Base-by-base conservation (phyloP, 805 yeast species). In the Wickerhamomyces rabaulensis region DNA sequence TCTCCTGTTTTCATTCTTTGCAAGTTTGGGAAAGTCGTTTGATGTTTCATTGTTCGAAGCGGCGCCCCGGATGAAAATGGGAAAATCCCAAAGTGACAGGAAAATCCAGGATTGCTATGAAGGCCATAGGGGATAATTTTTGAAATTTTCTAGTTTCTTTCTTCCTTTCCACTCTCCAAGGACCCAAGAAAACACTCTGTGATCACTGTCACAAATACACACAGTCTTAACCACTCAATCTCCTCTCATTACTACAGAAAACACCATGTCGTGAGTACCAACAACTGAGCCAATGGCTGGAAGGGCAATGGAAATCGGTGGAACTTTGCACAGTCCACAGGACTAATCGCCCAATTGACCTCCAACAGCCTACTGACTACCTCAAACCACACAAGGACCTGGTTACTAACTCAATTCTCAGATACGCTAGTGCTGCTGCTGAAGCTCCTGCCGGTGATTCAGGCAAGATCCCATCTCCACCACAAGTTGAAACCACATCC, bases 351-450 rank as follows among this genome's bases (percentile, higher is more conserved):
- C 13, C 31, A 13, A 27, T 27, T 27, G n/a, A 4, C 15, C n/a
- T 27, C n/a, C 3, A 27, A 13, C 31, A 27, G n/a, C 7, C 13
- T 27, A 6, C 6, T 13, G 4, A 5, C 31, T 13, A 7, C 31
- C n/a, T 27, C 13, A 4, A 3, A 33, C 17, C 35, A 8, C 17
- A 33, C 16, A 33, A 10, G 17, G 20, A 8, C 8, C 13, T 8
- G 20, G 4, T 33, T 17, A 41, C 46, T 46, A 46, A 46, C 47
- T 6, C 17, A 6, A 9, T 13, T 6, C 12, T 13, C 17, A 44
- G 51, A 35, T 51, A 46, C 48, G 54, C 54, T 22, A 15, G 37
- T 23, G 47, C 46, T 39, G 54, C 50, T 16, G 49, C 50, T 5
- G 36, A 50, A 39, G 44, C 44, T 13, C 48, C 46, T 15, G 41